Evolutionary conservation across 208 protist species (phyloP).

Genomic region (Trypanosoma mega): DNA sequence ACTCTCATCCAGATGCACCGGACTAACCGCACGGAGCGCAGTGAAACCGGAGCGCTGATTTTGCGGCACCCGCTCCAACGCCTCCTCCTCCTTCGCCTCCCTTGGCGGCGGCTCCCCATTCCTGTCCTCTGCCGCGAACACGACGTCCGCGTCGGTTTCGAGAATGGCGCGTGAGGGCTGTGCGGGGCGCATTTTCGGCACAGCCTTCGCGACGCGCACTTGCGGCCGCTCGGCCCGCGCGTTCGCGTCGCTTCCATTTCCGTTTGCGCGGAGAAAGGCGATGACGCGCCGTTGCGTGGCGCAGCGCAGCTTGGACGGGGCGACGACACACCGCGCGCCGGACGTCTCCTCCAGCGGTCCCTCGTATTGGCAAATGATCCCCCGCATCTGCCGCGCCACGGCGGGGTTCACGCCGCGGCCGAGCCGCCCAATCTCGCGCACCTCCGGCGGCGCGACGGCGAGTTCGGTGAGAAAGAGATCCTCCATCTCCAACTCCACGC

Average conservation of each 20-base stretch:
- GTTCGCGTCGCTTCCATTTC: slow-evolving; percentile 6
- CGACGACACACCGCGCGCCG: slow-evolving; percentile 32
- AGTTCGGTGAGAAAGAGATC: slow-evolving; percentile 77
- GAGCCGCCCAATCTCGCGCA: slow-evolving; percentile 38
- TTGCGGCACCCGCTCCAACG: slow-evolving; percentile 82
- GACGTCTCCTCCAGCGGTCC: slow-evolving; percentile 20
- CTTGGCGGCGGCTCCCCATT: background rate
- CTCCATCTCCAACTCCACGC: slow-evolving; percentile 78
- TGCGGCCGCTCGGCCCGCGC: background rate
- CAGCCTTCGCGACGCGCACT: too few relatives aligned
- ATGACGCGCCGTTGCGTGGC: slow-evolving; percentile 72
- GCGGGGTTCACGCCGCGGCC: slow-evolving; percentile 27
- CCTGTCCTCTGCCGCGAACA: slow-evolving; percentile 33
- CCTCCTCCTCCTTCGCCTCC: background rate
- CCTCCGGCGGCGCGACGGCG: slow-evolving; percentile 37
- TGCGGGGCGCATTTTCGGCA: too few relatives aligned
- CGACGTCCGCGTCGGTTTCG: slow-evolving; percentile 42
- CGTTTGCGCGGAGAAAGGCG: slow-evolving; percentile 28
- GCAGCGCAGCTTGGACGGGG: slow-evolving; percentile 45
- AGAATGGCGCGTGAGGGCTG: slow-evolving; percentile 28
- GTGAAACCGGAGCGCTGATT: slow-evolving; percentile 48
- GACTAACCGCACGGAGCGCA: slow-evolving; percentile 62
- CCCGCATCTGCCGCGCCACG: slow-evolving; percentile 34
- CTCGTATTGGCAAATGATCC: slow-evolving; percentile 66
- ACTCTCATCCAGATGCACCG: slow-evolving; percentile 55